Percentiles rank a stretch among this genome's conserved stretches.
These are phyloP conservation scores for Polygonum aviculare DNA, from an alignment of 148 eudicot species.

Conservation along the genomic window DNA sequence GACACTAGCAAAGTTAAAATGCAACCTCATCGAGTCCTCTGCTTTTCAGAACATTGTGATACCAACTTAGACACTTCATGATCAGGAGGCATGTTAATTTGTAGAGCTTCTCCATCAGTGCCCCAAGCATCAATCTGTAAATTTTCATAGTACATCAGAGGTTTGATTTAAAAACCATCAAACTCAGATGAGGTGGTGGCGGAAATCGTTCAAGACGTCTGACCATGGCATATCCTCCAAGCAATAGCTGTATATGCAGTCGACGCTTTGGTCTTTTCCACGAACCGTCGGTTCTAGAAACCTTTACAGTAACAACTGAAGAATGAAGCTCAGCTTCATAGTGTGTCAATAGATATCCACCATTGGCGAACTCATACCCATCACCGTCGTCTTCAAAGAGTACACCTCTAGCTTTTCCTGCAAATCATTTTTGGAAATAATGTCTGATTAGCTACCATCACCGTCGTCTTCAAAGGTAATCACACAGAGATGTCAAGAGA, in stretches of 20 bases:
- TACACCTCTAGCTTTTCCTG: conserved; percentile 94
- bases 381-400: conserved; percentile 97
- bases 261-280: conserved; percentile 82
- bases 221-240: conserved; percentile 70
- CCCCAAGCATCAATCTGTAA: conserved; percentile 81
- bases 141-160: background rate
- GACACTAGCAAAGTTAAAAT: background rate
- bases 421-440: conserved; percentile 13
- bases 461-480: too few relatives aligned
- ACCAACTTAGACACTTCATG: conserved; percentile 54
- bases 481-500: background rate
- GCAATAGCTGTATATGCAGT: conserved; percentile 64
- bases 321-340: conserved; percentile 74
- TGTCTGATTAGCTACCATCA: conserved; percentile 7
- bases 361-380: conserved; percentile 77
- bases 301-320: conserved; percentile 63
- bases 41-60: conserved; percentile 38
- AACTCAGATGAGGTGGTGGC: background rate
- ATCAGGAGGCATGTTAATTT: conserved; percentile 66
- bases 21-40: conserved; percentile 46
- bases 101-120: conserved; percentile 63
- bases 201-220: conserved; percentile 11
- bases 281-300: conserved; percentile 66
- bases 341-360: conserved; percentile 67
- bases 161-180: background rate